Conservation (phyloP, 2,329 filamentous ascomycete species). For the Apiospora malaysiana region DNA sequence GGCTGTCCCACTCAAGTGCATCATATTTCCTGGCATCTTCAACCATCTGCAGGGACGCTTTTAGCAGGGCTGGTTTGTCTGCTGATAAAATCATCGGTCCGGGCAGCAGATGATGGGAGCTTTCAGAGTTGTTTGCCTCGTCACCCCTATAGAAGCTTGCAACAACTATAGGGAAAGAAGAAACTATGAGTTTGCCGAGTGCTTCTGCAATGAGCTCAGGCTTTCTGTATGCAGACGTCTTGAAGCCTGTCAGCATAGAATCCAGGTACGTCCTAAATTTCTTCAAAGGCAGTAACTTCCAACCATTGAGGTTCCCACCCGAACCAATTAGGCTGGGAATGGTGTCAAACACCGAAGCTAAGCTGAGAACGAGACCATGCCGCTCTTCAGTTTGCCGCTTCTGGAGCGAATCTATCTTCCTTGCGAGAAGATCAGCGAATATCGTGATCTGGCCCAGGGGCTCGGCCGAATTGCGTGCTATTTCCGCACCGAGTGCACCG, state of each 20-base stretch:
- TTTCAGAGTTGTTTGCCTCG: background rate
- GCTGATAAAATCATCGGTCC: slow-evolving; percentile 29
- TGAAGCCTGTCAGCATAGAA: slow-evolving; percentile 48
- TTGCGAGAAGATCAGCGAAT: slow-evolving; percentile 50
- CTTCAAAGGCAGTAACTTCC: slow-evolving; percentile 29
- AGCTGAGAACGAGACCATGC: slow-evolving; percentile 68
- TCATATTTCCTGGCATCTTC: slow-evolving; percentile 26
- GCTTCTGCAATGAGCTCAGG: slow-evolving; percentile 71
- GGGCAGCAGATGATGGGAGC: background rate
- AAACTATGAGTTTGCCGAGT: slow-evolving; percentile 61
- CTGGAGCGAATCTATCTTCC: slow-evolving; percentile 53
- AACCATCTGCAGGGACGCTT: slow-evolving; percentile 26
- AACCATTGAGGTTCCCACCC: slow-evolving; percentile 8
- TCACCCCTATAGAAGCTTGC: background rate
- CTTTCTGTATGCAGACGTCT: slow-evolving; percentile 55
- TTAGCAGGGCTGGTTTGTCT: slow-evolving; percentile 19
- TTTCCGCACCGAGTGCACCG: slow-evolving; percentile 59
- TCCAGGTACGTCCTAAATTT: slow-evolving; percentile 37
- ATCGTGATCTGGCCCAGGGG: slow-evolving; percentile 38
- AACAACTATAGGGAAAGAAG: slow-evolving; percentile 52
- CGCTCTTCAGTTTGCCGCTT: slow-evolving; percentile 70
- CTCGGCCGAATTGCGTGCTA: slow-evolving; percentile 36
- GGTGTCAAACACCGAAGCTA: slow-evolving; percentile 63
- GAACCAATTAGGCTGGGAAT: slow-evolving; percentile 43
- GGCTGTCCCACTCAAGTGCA: slow-evolving; percentile 27